Percentiles rank a stretch among this genome's conserved stretches.
phyloP scores from a whole-genome alignment of 495 filamentous ascomycete genomes.

The Hypomontagnella monticulosa region DNA sequence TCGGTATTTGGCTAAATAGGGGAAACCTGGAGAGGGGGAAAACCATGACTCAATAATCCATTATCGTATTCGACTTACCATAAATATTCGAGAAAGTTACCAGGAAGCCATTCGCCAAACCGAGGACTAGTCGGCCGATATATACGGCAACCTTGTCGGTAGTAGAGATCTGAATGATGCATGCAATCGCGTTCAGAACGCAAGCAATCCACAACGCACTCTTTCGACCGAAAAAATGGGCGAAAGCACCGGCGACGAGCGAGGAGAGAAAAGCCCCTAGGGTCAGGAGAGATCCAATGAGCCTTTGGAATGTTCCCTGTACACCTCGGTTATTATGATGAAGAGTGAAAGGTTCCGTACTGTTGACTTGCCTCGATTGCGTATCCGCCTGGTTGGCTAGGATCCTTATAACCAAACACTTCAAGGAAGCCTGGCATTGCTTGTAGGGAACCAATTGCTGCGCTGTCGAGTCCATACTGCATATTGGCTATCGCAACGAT shows the following conservation, averaged over 20 bases:
- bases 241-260: constrained; percentile 51
- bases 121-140: constrained; percentile 60
- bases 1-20: neutral
- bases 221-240: constrained; percentile 57
- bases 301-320: constrained; percentile 49
- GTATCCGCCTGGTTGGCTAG: constrained; percentile 41
- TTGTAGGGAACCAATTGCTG: constrained; percentile 53
- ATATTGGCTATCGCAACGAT: constrained; percentile 54
- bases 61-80: too few relatives aligned
- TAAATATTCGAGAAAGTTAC: constrained; percentile 67
- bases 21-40: neutral
- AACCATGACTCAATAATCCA: too few relatives aligned
- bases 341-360: neutral
- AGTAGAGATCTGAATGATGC: constrained; percentile 59
- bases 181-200: constrained; percentile 53
- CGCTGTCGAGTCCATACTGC: constrained; percentile 57
- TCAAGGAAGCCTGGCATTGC: constrained; percentile 58
- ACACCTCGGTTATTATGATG: constrained; percentile 23
- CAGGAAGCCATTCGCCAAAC: constrained; percentile 62
- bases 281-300: constrained; percentile 55
- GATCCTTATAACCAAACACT: constrained; percentile 56
- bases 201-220: constrained; percentile 58
- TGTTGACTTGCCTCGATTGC: constrained; percentile 44
- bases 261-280: constrained; percentile 53
- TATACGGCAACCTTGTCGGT: constrained; percentile 57